A percentile compares a stretch with the other conserved stretches of the same genome.
Conservation (phyloP, 2,329 filamentous ascomycete genomes). For the Emericellopsis cladophorae region DNA sequence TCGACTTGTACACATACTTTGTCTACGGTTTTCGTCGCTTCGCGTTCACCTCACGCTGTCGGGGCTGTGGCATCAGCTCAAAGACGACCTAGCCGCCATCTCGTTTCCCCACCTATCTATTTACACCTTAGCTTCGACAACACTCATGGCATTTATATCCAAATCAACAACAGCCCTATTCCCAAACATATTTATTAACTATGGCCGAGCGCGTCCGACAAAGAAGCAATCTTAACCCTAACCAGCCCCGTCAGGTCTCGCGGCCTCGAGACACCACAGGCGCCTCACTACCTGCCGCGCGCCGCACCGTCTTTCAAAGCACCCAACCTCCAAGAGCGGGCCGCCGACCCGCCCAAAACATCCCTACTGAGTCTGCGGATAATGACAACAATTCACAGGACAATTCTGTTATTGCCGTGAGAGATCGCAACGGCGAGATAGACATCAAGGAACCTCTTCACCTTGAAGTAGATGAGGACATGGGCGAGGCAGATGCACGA, state of each 20-base stretch:
- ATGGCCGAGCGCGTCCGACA: conserved; percentile 4
- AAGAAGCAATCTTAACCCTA: conserved; percentile 1
- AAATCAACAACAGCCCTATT: too few relatives aligned
- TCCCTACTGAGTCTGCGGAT: conserved; percentile 1
- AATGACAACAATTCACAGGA: conserved; percentile 10
- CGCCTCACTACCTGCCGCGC: conserved; percentile 10
- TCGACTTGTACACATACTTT: too few relatives aligned
- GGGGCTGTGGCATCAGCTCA: too few relatives aligned
- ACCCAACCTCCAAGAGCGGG: conserved; percentile 27
- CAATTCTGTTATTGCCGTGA: conserved; percentile 45
- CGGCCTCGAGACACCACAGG: conserved; percentile 1
- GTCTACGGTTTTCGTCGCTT: too few relatives aligned
- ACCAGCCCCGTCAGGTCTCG: background rate
- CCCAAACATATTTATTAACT: background rate
- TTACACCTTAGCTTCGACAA: too few relatives aligned
- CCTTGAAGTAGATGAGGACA: conserved; percentile 38
- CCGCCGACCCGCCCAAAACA: conserved; percentile 3
- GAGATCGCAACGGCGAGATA: conserved; percentile 50
- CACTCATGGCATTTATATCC: too few relatives aligned
- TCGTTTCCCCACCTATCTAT: too few relatives aligned
- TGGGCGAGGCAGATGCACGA: conserved; percentile 42
- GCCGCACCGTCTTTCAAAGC: conserved; percentile 46
- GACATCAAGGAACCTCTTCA: conserved; percentile 45
- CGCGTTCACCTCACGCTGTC: too few relatives aligned
- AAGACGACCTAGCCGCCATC: too few relatives aligned